phyloP scores from a whole-genome alignment of 768 basidiomycete species.

The Sutorius australiensis region DNA sequence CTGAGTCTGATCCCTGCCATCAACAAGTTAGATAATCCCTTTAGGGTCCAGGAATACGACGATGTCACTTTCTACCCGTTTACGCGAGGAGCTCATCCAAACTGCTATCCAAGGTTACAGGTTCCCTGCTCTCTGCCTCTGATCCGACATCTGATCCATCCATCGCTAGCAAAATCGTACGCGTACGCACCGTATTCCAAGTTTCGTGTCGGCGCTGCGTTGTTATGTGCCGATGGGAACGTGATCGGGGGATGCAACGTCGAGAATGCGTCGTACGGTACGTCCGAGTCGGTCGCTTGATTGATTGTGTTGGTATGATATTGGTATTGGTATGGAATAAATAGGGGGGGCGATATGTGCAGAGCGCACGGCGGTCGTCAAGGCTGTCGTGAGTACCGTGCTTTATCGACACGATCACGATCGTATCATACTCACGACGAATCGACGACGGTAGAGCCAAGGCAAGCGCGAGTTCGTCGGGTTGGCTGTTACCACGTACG shows the following conservation, averaged over 20 bases:
- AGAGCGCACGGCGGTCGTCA: conserved; percentile 92
- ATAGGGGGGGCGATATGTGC: conserved; percentile 86
- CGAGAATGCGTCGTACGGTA: conserved; percentile 93
- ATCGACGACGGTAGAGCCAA: conserved; percentile 56
- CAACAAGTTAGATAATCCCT: too few species aligned
- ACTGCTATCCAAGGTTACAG: conserved; percentile 37
- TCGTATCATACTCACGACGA: too few species aligned
- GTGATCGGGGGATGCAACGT: conserved; percentile 87
- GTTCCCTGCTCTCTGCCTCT: neutral
- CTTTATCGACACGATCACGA: too few species aligned
- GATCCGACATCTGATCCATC: neutral
- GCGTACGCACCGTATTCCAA: conserved; percentile 86
- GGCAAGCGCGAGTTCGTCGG: conserved; percentile 67
- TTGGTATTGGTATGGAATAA: too few species aligned
- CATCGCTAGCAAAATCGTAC: conserved; percentile 53
- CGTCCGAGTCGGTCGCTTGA: neutral
- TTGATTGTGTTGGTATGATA: too few species aligned
- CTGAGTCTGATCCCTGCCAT: too few species aligned
- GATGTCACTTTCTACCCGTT: conserved; percentile 36
- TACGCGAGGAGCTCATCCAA: conserved; percentile 49
- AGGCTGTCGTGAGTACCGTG: conserved; percentile 67
- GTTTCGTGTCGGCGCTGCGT: conserved; percentile 88
- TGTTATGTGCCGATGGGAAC: conserved; percentile 63
- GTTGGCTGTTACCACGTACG: conserved; percentile 78
- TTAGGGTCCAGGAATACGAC: too few species aligned